A percentile compares a stretch with the other conserved stretches of the same genome.
Evolutionary conservation across 495 filamentous ascomycete genomes (phyloP).

Genomic region (Pseudevernia furfuracea): DNA sequence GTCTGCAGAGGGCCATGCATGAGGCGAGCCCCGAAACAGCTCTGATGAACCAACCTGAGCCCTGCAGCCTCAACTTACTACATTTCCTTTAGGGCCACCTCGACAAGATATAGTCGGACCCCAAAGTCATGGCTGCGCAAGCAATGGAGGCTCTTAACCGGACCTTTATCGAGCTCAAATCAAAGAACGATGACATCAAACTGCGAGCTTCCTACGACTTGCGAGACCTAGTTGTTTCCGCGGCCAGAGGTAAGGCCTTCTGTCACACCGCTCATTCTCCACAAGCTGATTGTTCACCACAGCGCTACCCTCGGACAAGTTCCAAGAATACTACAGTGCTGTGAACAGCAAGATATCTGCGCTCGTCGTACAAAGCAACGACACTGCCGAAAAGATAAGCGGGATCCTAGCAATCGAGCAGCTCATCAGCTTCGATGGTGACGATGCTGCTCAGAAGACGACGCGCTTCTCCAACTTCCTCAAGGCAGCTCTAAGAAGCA

Average conservation of each 20-base stretch:
- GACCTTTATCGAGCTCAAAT: slow-evolving; percentile 44
- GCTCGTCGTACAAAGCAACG: slow-evolving; percentile 69
- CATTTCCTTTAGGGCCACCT: not conserved
- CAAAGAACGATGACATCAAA: slow-evolving; percentile 46
- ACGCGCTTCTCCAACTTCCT: slow-evolving; percentile 86
- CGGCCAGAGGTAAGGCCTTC: slow-evolving; percentile 40
- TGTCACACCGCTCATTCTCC: not conserved
- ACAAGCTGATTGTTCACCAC: not conserved
- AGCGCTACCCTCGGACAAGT: slow-evolving; percentile 75
- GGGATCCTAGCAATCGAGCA: slow-evolving; percentile 86
- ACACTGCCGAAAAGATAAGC: slow-evolving; percentile 79
- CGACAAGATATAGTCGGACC: not conserved
- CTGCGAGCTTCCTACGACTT: slow-evolving; percentile 48
- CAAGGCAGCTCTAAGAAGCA: slow-evolving; percentile 77
- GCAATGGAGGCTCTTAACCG: slow-evolving; percentile 23
- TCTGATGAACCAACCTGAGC: not conserved
- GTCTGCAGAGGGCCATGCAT: not conserved
- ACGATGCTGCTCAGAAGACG: slow-evolving; percentile 89
- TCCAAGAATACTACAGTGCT: slow-evolving; percentile 67
- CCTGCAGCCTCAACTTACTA: not conserved
- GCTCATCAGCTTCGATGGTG: slow-evolving; percentile 90
- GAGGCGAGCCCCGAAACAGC: not conserved
- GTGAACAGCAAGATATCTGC: slow-evolving; percentile 68
- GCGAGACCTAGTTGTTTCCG: slow-evolving; percentile 42
- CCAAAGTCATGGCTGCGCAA: slow-evolving; percentile 17